Conservation (phyloP, 306 rosid genomes). For the Rosa rugosa region DNA sequence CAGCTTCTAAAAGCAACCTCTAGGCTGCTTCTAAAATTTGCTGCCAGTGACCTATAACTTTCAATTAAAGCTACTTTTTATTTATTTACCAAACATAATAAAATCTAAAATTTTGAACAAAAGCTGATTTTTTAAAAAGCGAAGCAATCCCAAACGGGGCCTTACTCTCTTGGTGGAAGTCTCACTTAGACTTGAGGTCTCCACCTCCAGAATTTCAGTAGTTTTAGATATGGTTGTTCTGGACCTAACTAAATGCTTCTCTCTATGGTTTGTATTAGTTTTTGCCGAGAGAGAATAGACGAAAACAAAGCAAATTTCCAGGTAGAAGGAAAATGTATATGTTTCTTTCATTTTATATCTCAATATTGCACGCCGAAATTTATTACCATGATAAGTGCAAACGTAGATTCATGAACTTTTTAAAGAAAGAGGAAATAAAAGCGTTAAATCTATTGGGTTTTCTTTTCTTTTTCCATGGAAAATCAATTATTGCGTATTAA, state of each 20-base stretch:
- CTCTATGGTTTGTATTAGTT: neutral
- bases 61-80: too few species aligned
- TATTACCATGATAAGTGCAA: neutral
- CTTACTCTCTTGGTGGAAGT: neutral
- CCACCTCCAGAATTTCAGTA: neutral
- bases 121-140: too few species aligned
- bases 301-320: neutral
- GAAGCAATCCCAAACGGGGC: too few species aligned
- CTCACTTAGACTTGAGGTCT: neutral
- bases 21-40: too few species aligned
- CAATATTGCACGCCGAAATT: neutral
- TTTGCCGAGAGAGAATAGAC: too few species aligned
- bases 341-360: neutral
- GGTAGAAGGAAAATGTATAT: neutral
- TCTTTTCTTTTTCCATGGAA: neutral
- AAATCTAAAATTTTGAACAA: too few species aligned
- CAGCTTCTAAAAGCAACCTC: too few species aligned
- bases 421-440: neutral
- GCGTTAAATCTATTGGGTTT: neutral
- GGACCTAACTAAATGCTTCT: neutral
- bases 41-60: too few species aligned
- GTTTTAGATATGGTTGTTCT: too few species aligned
- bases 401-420: neutral
- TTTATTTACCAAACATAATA: too few species aligned
- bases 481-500: neutral